A percentile compares a stretch with the other conserved stretches of the same genome.
These are phyloP conservation scores for Scolecobasidium constrictum DNA, from an alignment of 2,329 filamentous ascomycete genomes.

Conservation along the genomic window DNA sequence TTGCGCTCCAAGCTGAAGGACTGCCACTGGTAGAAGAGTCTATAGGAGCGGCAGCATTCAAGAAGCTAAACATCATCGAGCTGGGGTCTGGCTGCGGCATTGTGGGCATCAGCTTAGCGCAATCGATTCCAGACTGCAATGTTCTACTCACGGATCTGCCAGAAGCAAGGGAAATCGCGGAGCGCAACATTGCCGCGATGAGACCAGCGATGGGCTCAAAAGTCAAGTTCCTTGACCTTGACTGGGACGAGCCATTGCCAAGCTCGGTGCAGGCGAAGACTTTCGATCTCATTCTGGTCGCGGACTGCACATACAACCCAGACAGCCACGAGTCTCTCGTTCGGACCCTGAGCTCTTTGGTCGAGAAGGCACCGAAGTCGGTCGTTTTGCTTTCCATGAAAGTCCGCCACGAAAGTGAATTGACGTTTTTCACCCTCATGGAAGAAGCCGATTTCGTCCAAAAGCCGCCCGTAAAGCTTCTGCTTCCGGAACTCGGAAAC, in stretches of 20 bases:
- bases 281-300: slow-evolving; percentile 52
- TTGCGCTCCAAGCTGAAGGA: slow-evolving; percentile 19
- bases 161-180: slow-evolving; percentile 51
- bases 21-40: slow-evolving; percentile 26
- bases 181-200: slow-evolving; percentile 41
- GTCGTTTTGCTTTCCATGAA: slow-evolving; percentile 54
- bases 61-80: slow-evolving; percentile 45
- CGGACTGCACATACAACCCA: slow-evolving; percentile 64
- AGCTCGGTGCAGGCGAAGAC: slow-evolving; percentile 22
- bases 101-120: slow-evolving; percentile 53
- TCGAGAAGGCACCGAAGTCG: slow-evolving; percentile 36
- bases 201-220: slow-evolving; percentile 30
- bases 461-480: slow-evolving; percentile 2
- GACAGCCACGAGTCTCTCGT: slow-evolving; percentile 56
- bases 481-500: background rate
- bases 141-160: slow-evolving; percentile 55
- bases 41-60: slow-evolving; percentile 26
- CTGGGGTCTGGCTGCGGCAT: slow-evolving; percentile 59
- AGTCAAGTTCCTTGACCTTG: slow-evolving; percentile 41
- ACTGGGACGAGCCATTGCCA: slow-evolving; percentile 50
- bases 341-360: slow-evolving; percentile 40
- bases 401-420: slow-evolving; percentile 54
- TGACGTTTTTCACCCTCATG: slow-evolving; percentile 52
- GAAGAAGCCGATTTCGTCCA: slow-evolving; percentile 17
- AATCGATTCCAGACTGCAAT: slow-evolving; percentile 38